Evolutionary conservation across 2,329 filamentous ascomycete species (phyloP), one percentile per base, ranked within the genome.

Genomic region (Coniochaeta sp.): DNA sequence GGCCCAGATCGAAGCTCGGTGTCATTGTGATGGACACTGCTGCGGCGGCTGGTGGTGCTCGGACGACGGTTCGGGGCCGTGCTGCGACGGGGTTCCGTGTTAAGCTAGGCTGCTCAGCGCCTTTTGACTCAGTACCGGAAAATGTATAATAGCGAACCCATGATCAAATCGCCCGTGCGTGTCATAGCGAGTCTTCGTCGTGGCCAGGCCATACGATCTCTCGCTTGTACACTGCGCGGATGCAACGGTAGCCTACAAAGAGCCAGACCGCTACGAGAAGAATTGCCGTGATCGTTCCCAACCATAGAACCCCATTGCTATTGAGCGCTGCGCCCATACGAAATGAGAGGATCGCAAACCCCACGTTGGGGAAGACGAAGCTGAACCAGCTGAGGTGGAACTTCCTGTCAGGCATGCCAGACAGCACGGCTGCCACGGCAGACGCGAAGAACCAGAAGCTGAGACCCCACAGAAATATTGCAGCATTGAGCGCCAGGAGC

Each of bases 291-390:
- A 78, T 82, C 17, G 79, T 81, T 1, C 79, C 78, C 24, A 86
- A 73, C 58, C 80, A 81, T 67, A 79, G 67, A n/a, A 88, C 72
- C 0, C 76, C 81, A 0, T 74, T 62, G 65, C 82, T 87, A 0
- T 76, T 70, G 12, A 86, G 72, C 0, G 72, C 77, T n/a, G 76
- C 76, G 2, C 81, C 85, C 54, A 87, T 73, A 16, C 81, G 75
- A 44, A 88, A 84, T 4, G 80, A 80, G 0, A 83, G 81, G 43
- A 88, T 74, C 1, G 82, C 84, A 58, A 88, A 81, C 0, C 85
- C 86, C 1, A 81, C 83, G 61, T 88, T 88, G 6, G 86, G 85
- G 66, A 88, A 89, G 36, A 89, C 80, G 70, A 87, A 86, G 6
- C 83, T 83, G 79, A 82, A 87, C 85, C 84, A 89, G 59, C 73